A percentile compares a stretch with the other conserved stretches of the same genome.
Evolutionary conservation across 2,329 filamentous ascomycete species (phyloP).

Genomic region (Cladorrhinum sp.): DNA sequence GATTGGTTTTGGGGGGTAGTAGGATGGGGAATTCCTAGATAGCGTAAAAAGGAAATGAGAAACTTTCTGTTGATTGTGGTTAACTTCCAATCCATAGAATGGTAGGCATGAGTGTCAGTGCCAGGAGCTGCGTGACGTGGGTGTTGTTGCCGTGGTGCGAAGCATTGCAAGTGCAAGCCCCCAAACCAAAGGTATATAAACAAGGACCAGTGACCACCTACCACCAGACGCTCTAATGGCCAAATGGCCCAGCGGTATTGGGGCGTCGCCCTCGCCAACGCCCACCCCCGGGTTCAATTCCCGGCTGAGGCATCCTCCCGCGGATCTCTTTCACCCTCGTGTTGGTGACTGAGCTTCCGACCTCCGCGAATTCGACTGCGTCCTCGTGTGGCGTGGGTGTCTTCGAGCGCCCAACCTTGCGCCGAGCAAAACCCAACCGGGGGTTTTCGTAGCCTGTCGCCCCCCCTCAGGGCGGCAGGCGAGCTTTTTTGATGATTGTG

Average conservation of each 20-base stretch:
- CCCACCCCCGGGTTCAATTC: neutral
- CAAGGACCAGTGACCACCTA: neutral
- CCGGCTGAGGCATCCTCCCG: neutral
- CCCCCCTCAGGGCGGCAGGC: too few species aligned
- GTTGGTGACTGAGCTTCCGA: neutral
- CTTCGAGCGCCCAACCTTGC: too few species aligned
- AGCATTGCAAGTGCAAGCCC: too few species aligned
- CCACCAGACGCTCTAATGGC: neutral
- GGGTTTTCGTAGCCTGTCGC: neutral
- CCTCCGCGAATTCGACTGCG: too few species aligned
- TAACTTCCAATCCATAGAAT: too few species aligned
- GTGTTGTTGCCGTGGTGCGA: too few species aligned
- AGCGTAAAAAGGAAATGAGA: too few species aligned
- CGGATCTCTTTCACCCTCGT: neutral
- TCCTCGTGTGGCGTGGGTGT: neutral
- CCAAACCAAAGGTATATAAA: neutral
- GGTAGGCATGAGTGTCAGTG: too few species aligned
- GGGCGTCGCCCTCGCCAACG: neutral
- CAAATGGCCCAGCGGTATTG: neutral
- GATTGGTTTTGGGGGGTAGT: constrained; percentile 35
- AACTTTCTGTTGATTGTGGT: too few species aligned
- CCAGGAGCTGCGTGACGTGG: too few species aligned
- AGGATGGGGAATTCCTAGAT: too few species aligned
- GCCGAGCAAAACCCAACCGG: neutral
- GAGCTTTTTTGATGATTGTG: too few species aligned